These are phyloP conservation scores for Thelonectria olida DNA, from an alignment of 2,329 filamentous ascomycete species.

Conservation along the genomic window DNA sequence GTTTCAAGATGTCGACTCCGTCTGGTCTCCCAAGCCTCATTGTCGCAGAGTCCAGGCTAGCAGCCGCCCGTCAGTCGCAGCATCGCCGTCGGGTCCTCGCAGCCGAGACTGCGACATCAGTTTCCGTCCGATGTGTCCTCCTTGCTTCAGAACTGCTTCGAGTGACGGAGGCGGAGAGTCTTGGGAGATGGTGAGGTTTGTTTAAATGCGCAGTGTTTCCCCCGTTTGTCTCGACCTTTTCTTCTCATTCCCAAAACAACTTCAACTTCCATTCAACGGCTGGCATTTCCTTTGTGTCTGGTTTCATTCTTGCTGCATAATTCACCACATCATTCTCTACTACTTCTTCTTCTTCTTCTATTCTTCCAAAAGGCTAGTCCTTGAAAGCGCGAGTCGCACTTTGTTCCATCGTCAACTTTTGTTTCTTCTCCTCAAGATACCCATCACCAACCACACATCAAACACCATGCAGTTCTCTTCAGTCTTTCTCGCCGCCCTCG, in stretches of 20 bases:
- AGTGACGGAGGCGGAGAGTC: slow-evolving; percentile 9
- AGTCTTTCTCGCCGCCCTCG: slow-evolving; percentile 56
- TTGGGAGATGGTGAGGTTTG: slow-evolving; percentile 13
- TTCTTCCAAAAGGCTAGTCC: slow-evolving; percentile 41
- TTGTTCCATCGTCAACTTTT: slow-evolving; percentile 34
- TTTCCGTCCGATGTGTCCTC: slow-evolving; percentile 25
- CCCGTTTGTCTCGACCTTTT: slow-evolving; percentile 28
- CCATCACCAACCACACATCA: slow-evolving; percentile 2
- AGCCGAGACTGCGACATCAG: slow-evolving; percentile 30
- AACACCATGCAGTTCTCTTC: slow-evolving; percentile 64
- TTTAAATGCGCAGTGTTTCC: slow-evolving; percentile 54
- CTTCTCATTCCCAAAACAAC: slow-evolving; percentile 31
- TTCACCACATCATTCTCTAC: slow-evolving; percentile 8
- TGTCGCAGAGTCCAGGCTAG: background rate
- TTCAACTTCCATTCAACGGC: slow-evolving; percentile 32
- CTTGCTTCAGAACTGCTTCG: slow-evolving; percentile 41
- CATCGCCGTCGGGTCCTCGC: background rate
- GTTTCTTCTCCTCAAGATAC: slow-evolving; percentile 29
- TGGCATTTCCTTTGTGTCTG: slow-evolving; percentile 28
- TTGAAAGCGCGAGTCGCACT: slow-evolving; percentile 45
- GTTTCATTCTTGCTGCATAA: slow-evolving; percentile 32
- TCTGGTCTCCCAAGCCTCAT: background rate
- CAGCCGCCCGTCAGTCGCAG: background rate
- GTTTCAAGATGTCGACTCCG: slow-evolving; percentile 9
- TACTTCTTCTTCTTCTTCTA: slow-evolving; percentile 28